These are phyloP conservation scores for Collybia sordida DNA, from an alignment of 768 basidiomycete species.

Conservation along the genomic window DNA sequence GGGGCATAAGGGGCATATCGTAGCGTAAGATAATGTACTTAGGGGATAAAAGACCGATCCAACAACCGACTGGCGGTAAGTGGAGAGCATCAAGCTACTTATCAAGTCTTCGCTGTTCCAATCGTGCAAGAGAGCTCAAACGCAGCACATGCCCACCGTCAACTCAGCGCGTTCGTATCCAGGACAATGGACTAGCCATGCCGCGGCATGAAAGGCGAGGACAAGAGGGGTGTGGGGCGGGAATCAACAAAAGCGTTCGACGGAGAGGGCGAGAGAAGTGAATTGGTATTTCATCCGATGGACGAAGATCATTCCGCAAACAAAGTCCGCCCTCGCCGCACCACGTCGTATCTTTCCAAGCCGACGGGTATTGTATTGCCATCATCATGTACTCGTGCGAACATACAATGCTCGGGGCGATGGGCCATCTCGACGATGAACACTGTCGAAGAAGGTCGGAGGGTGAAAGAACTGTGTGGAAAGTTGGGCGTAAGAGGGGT, in stretches of 20 bases:
- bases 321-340: constrained; percentile 23
- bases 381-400: constrained; percentile 20
- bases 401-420: constrained; percentile 35
- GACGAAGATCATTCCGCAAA: constrained; percentile 20
- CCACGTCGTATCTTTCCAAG: constrained; percentile 26
- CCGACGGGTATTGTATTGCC: constrained; percentile 17
- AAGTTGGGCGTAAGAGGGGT: constrained; percentile 16
- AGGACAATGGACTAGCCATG: constrained; percentile 37
- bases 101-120: constrained; percentile 14
- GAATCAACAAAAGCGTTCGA: constrained; percentile 11
- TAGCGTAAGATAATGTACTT: constrained; percentile 18
- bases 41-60: constrained; percentile 11
- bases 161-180: constrained; percentile 16
- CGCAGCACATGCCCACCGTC: constrained; percentile 9
- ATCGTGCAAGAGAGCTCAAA: constrained; percentile 10
- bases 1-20: constrained; percentile 24
- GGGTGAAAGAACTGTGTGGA: constrained; percentile 20
- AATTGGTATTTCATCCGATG: constrained; percentile 20
- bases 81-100: constrained; percentile 31
- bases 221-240: constrained; percentile 20
- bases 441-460: constrained; percentile 9
- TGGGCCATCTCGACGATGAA: constrained; percentile 17
- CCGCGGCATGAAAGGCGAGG: constrained; percentile 17
- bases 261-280: constrained; percentile 12
- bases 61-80: constrained; percentile 19